phyloP scores from a whole-genome alignment of 1,284 basidiomycete species.

The Pyrrhoderma noxium region DNA sequence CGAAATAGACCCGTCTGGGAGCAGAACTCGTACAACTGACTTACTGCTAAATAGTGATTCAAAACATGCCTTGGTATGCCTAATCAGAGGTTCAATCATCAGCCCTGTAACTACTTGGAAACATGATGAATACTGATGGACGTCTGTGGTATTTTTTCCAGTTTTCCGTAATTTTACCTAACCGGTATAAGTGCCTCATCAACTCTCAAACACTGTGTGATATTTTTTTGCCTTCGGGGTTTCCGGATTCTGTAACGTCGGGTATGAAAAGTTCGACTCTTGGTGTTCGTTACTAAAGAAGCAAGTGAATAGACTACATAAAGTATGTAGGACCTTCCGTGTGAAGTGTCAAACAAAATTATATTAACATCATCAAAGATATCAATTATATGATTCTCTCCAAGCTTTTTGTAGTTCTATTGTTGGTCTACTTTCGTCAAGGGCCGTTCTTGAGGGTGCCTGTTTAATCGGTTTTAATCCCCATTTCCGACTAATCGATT shows the following conservation, averaged over 20 bases:
- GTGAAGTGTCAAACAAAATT: constrained; percentile 23
- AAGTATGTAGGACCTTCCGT: constrained; percentile 6
- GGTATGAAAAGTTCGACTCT: constrained; percentile 31
- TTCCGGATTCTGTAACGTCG: constrained; percentile 50
- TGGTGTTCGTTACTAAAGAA: neutral
- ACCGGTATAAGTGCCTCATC: neutral
- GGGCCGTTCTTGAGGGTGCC: constrained; percentile 65
- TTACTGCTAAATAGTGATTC: too few relatives aligned
- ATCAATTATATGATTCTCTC: constrained; percentile 57
- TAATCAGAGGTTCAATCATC: too few relatives aligned
- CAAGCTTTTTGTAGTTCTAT: constrained; percentile 66
- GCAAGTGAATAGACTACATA: constrained; percentile 18
- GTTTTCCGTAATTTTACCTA: too few relatives aligned
- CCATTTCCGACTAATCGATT: neutral
- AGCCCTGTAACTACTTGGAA: too few relatives aligned
- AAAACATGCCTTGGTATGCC: too few relatives aligned
- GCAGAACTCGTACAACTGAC: too few relatives aligned
- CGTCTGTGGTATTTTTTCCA: too few relatives aligned
- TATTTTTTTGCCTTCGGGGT: constrained; percentile 55
- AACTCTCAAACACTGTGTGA: constrained; percentile 23
- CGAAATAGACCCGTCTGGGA: too few relatives aligned
- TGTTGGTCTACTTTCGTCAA: constrained; percentile 52
- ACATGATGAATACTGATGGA: too few relatives aligned
- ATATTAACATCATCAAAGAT: constrained; percentile 33
- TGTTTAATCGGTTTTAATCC: neutral